Evolutionary conservation across 2,329 filamentous ascomycete genomes (phyloP), one percentile per base, ranked within the genome.

Genomic region (Trichocomaceae sp.): DNA sequence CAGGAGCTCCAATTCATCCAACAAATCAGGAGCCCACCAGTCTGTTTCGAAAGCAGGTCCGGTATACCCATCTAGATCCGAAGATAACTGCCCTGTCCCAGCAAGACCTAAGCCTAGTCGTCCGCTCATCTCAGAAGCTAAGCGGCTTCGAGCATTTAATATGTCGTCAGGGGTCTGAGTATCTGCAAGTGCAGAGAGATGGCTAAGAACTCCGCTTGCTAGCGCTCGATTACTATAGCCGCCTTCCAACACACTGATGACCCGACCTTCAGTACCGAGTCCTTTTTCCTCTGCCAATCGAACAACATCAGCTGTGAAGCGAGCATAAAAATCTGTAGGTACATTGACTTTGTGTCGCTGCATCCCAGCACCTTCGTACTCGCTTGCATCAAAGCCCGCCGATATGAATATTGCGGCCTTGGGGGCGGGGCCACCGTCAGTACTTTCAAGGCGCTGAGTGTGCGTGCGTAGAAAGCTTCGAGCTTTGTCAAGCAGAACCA

Each of bases 321-420:
- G 84, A 48, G 93, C 93, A 67, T 97, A 99, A 68, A 99, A 99
- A 52, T 92, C 89, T 0, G 92, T 99, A 0, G 93, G 92, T 2
- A 99, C 93, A 65, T 96, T 96, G 64, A 96, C 91, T 56, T 88
- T 86, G 71, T 99, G 93, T 47, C 93, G 82, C 71, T 99, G 93
- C 93, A 99, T 99, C 2, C 89, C 90, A 3, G 82, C 78, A 17
- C 87, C 85, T 69, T 99, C 93, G 84, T 88, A 95, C 68, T 99
- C 90, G 66, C 91, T 96, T 2, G 93, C 93, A 72, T 99, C 93
- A 61, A 99, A 99, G 0, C 93, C 95, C 2, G 93, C 91, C 46
- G 92, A 97, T 49, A 99, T 75, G 73, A 99, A 99, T 46, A 99
- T 90, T 33, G 89, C 92, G 1, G 88, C 88, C 64, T 86, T 92